Percentiles rank a stretch among this genome's conserved stretches.
Evolutionary conservation across 1,139 yeast species (phyloP).

Genomic region (Kodamaea ohmeri): DNA sequence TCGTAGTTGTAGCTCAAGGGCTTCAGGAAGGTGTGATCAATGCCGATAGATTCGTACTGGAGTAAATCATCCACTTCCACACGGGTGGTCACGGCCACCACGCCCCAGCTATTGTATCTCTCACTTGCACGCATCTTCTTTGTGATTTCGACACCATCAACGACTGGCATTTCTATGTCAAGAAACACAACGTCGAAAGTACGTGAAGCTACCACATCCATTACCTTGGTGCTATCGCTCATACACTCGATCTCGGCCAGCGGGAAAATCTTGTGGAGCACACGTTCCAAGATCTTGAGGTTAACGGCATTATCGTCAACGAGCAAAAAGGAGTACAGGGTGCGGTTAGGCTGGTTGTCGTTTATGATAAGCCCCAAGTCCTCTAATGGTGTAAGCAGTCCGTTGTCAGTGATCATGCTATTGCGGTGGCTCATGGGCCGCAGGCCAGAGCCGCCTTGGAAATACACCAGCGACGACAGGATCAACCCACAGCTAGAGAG

Average conservation of each 20-base stretch:
- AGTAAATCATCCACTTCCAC: conserved; percentile 27
- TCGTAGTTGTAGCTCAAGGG: conserved; percentile 32
- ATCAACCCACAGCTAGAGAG: neutral
- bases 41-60: conserved; percentile 33
- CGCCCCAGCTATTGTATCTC: conserved; percentile 23
- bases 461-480: neutral
- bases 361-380: conserved; percentile 12
- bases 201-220: conserved; percentile 19
- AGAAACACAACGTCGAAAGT: conserved; percentile 37
- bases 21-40: conserved; percentile 42
- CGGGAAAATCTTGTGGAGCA: conserved; percentile 38
- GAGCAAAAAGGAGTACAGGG: conserved; percentile 31
- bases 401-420: conserved; percentile 10
- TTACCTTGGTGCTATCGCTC: conserved; percentile 34
- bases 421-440: conserved; percentile 9
- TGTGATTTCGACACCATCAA: conserved; percentile 44
- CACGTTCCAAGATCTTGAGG: conserved; percentile 35
- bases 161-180: conserved; percentile 48
- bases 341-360: conserved; percentile 20
- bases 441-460: neutral
- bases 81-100: conserved; percentile 46
- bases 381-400: conserved; percentile 11
- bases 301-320: conserved; percentile 48
- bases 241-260: conserved; percentile 27
- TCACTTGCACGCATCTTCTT: conserved; percentile 22